Percentiles rank a stretch among this genome's conserved stretches.
These are phyloP conservation scores for Calonectria ilicicola DNA, from an alignment of 2,329 filamentous ascomycete species.

Conservation along the genomic window DNA sequence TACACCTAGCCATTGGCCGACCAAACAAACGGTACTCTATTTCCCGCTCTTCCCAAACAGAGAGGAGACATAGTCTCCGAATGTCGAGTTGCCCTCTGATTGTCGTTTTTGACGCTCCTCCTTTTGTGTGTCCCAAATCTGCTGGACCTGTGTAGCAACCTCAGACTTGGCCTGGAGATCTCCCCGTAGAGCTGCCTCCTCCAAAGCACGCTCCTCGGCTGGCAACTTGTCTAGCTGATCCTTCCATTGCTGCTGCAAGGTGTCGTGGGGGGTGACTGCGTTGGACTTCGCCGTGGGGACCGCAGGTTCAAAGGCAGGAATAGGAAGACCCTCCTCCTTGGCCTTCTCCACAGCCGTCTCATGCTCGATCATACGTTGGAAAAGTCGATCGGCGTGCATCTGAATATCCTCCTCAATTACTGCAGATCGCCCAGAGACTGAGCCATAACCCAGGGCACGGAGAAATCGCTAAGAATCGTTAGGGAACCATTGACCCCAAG, in stretches of 20 bases:
- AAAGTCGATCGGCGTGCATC: slow-evolving; percentile 94
- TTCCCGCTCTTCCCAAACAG: slow-evolving; percentile 46
- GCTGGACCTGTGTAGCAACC: slow-evolving; percentile 69
- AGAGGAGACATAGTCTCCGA: slow-evolving; percentile 45
- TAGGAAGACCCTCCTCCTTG: slow-evolving; percentile 68
- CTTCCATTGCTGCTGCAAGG: slow-evolving; percentile 64
- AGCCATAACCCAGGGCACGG: slow-evolving; percentile 89
- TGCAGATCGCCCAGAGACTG: slow-evolving; percentile 71
- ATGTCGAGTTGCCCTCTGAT: slow-evolving; percentile 47
- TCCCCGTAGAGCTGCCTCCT: slow-evolving; percentile 73
- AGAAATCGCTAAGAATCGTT: slow-evolving; percentile 77
- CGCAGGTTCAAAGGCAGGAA: slow-evolving; percentile 70
- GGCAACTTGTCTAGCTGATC: slow-evolving; percentile 69
- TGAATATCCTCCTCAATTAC: slow-evolving; percentile 89
- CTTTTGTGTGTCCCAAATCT: slow-evolving; percentile 57
- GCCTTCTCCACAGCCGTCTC: slow-evolving; percentile 81
- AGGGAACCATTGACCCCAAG: neutral
- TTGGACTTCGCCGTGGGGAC: slow-evolving; percentile 53
- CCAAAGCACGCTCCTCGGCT: slow-evolving; percentile 68
- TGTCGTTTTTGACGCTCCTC: slow-evolving; percentile 63
- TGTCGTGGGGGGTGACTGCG: slow-evolving; percentile 51
- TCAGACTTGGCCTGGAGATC: slow-evolving; percentile 72
- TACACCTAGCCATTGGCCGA: slow-evolving; percentile 12
- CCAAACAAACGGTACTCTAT: slow-evolving; percentile 17
- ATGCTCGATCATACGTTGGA: slow-evolving; percentile 86